Evolutionary conservation across 2,329 filamentous ascomycete species (phyloP), one percentile per base, ranked within the genome.

Genomic region (Ascocoryne sarcoides): DNA sequence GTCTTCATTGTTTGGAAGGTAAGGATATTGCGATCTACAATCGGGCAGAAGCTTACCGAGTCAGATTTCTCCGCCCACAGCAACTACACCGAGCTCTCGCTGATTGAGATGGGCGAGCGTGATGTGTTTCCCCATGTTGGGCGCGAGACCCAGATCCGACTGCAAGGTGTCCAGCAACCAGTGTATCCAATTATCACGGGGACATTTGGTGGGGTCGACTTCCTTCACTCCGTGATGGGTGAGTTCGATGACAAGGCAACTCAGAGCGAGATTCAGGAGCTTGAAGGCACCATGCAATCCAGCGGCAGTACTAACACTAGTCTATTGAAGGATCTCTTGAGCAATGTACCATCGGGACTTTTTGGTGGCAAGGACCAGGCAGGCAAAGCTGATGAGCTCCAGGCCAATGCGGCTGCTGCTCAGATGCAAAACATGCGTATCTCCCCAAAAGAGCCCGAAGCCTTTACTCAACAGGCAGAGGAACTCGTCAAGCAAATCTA

Each of bases 171-270:
- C 42, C 70, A 71, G 16, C 59, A 69, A 23, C 57, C 71, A 4
- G 84, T 95, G 45, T 95, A 84, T 54, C 89, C 89, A 5, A 67
- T 90, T 46, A 74, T 94, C 32, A 95, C 89, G 1, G 89, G 90
- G 44, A 95, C 89, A 5, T 95, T 95, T 62, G 89, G 89, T 46
- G 89, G 89, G 48, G 89, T 95, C 10, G 90, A 95, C 57, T 95
- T 95, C 65, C 68, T 95, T 45, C 87, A 94, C 66, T 92, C 84
- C 1, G 88, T 94, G 20, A 84, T 75, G 33, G 76, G 77, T 43
- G 77, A 81, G 66, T 77, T 95, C 37, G 84, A 82, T 29, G 89
- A 95, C 63, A 95, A 95, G 66, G 69, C 89, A 45, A 89, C 82
- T 20, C 89, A 95, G 60, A 92, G 85, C 46, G 90, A 96, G 60